Base-by-base conservation (phyloP, 495 filamentous ascomycete genomes). In the Penicillium ochrochloron region DNA sequence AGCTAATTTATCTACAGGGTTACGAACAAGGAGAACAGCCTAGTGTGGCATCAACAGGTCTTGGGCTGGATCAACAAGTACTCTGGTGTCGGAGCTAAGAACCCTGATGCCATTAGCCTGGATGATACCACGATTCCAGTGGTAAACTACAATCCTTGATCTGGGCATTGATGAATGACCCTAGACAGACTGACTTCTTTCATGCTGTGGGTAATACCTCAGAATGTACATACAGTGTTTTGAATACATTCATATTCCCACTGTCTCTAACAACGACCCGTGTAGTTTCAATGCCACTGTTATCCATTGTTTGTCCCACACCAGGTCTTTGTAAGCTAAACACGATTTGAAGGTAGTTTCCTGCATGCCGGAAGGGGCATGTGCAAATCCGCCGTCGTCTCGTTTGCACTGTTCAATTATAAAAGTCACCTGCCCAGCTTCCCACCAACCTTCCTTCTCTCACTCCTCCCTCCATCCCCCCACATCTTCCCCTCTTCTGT, bases 51-150 rank as follows among this genome's bases (percentile, higher is more conserved):
- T 42, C 70, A 76, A 33, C 79, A 82, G 70, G 79, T 83, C 9
- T 72, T 81, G 39, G 80, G 80, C 19, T 84, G 80, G 80, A 70
- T 84, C 60, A 84, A 84, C 60, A 67, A 72, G 63, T 83, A 78
- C 50, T 71, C 74, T 1, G 76, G 75, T 3, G 51, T 79, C 27
- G 70, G 60, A 37, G 57, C 66, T n/a, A 51, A 60, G 31, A 73
- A 75, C n/a, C 57, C 68, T 5, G 44, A 70, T 42, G 71, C 76
- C n/a, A 71, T 79, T 14, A 70, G 62, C 19, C 44, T 79, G 60
- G 69, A 76, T 23, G 76, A 79, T 67, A 77, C 76, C 0, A 60
- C 61, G 39, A 52, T 76, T 10, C 69, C 70, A 6, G 76, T 79
- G 42, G 75, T 77, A 25, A 58, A 79, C 25, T 74, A 70, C 48